These are phyloP conservation scores for Hyaloscypha finlandica DNA, from an alignment of 495 filamentous ascomycete genomes.

Conservation along the genomic window DNA sequence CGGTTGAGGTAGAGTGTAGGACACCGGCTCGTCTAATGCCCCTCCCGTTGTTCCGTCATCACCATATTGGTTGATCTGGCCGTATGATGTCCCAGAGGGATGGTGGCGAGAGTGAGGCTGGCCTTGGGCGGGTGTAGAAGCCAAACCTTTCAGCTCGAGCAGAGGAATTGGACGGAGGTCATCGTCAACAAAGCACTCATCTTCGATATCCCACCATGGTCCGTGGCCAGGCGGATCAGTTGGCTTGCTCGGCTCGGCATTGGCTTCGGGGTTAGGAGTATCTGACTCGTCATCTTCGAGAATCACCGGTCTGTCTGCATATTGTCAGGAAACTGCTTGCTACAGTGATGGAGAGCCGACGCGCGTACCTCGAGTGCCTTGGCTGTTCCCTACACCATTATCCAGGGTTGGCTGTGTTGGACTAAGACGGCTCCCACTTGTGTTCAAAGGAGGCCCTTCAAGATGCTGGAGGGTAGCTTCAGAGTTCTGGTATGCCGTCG, in stretches of 20 bases:
- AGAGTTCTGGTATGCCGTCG: too few species aligned
- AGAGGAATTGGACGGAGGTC: slow-evolving; percentile 11
- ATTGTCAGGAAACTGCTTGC: too few species aligned
- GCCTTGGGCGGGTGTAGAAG: slow-evolving; percentile 10
- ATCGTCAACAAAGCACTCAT: slow-evolving; percentile 1
- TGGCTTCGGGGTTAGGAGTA: neutral
- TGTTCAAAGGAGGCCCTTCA: too few species aligned
- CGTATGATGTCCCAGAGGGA: neutral
- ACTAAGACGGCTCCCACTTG: too few species aligned
- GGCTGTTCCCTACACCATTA: too few species aligned
- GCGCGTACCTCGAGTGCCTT: too few species aligned
- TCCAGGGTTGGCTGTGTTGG: too few species aligned
- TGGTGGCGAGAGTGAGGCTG: slow-evolving; percentile 5
- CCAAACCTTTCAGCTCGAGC: slow-evolving; percentile 9
- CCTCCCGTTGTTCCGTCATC: slow-evolving; percentile 4
- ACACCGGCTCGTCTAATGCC: slow-evolving; percentile 8
- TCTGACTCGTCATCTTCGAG: slow-evolving; percentile 8
- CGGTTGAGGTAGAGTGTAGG: slow-evolving; percentile 6
- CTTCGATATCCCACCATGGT: slow-evolving; percentile 13
- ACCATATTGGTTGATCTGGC: slow-evolving; percentile 13
- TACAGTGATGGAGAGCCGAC: too few species aligned
- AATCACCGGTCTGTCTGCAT: slow-evolving; percentile 10
- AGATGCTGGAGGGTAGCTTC: too few species aligned
- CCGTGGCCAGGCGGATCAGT: slow-evolving; percentile 2
- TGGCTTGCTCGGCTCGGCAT: slow-evolving; percentile 2